Conservation (phyloP, 116 monocot species). For the Iris pallida region DNA sequence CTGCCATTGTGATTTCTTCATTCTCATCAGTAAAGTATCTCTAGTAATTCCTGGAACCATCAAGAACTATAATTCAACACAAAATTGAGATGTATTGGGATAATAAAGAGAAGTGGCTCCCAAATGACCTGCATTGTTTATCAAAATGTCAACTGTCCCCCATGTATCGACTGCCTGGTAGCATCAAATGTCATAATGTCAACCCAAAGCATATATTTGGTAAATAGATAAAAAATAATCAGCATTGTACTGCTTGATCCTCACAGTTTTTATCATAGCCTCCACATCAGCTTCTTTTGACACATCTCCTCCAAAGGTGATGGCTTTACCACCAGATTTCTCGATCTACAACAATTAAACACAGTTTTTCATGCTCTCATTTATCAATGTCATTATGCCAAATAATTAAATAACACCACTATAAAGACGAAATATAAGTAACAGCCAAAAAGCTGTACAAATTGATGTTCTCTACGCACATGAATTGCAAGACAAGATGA, state of each 20-base stretch:
- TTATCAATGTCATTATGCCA: too few species aligned
- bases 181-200: conserved; percentile 8
- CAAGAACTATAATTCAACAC: not conserved
- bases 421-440: too few species aligned
- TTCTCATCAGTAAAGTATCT: conserved; percentile 82
- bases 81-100: not conserved
- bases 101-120: not conserved
- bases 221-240: not conserved
- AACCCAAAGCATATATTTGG: not conserved
- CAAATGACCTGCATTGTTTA: conserved; percentile 85
- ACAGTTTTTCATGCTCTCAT: too few species aligned
- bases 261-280: conserved; percentile 80
- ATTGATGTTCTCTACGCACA: too few species aligned
- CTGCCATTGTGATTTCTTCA: conserved; percentile 96
- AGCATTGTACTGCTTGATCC: not conserved
- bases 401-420: too few species aligned
- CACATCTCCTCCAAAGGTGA: conserved; percentile 90
- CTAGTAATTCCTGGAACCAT: conserved; percentile 70
- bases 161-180: conserved; percentile 83
- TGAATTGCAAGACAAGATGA: too few species aligned
- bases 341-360: conserved; percentile 51
- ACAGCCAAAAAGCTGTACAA: too few species aligned
- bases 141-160: conserved; percentile 90
- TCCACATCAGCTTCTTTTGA: conserved; percentile 88
- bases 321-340: conserved; percentile 72